Evolutionary conservation across 805 yeast genomes (phyloP), one percentile per base, ranked within the genome.

Genomic region (Pichia californica): DNA sequence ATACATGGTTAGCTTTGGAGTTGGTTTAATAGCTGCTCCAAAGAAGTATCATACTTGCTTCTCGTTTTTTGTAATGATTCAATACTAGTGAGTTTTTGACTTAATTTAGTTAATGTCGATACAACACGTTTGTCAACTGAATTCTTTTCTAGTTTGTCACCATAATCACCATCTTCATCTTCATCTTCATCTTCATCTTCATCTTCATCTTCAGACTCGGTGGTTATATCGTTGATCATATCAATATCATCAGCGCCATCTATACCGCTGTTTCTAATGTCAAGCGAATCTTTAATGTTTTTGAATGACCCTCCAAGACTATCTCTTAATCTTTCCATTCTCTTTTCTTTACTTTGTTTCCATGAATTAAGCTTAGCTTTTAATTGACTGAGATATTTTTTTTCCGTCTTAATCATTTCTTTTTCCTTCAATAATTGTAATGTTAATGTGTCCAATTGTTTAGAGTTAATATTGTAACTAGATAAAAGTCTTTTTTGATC

Each of bases 391-490:
- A 52, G 31, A 35, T 57, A 58, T 31, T 48, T 48, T 13, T 36
- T 36, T 29, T 62, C 62, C 4, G 45, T 44, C 6, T 41, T 37
- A 20, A 60, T 39, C 18, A 33, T 28, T 6, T 50, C 49, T 18
- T 46, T 40, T 41, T 59, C 63, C 28, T 46, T 44, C 21, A 52
- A 43, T 11, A 51, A 46, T 36, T 61, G 58, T 10, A 40, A 40
- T 7, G 52, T 31, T 8, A 62, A 45, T 8, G 40, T 46, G 18
- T 58, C 59, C 15, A 59, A 34, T 38, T 61, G 65, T 26, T 48
- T 47, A n/a, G 54, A 37, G 35, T 55, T 60, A 7, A 56, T 59
- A 38, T 55, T 54, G 29, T 57, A 53, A 27, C 57, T 51, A 7
- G 56, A 42, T 16, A 49, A 51, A 14, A 61, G 44, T 18, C 59